Base-by-base conservation (phyloP, 2,329 filamentous ascomycete genomes). In the Venturia aucupariae region DNA sequence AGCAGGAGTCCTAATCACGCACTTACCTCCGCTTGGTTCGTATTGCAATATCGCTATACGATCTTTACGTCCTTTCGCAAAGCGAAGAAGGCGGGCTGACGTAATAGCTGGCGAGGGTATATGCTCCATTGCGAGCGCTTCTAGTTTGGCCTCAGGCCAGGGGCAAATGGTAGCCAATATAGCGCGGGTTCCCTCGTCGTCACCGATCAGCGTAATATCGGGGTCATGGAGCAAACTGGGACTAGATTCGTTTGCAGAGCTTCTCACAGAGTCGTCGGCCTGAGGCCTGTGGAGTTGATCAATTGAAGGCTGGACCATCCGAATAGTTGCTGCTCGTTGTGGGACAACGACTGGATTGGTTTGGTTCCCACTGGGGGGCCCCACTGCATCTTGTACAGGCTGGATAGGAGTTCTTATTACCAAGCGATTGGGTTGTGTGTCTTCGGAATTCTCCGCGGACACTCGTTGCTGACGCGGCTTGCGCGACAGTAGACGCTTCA, bases 31-130 rank as follows among this genome's bases (percentile, higher is more conserved):
- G 27, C 35, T 59, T n/a, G 35, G 35, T 22, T 61, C 32, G 38
- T 41, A 61, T n/a, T 30, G 60, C 13, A 61, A 17, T 35, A 61
- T 44, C 13, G 60, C 60, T 10, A 61, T 30, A 35, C 17, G 60
- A 22, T 61, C 24, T 15, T 61, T 61, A 8, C 38, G 32, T 3
- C 60, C 60, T 41, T 44, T 35, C 17, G 17, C 22, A 7, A 22
- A n/a, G 19, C 22, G 24, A 17, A 61, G 10, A n/a, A 46, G 1
- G 5, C 17, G 35, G 13, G 35, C 60, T 44, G 46, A 51, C 19
- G n/a, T 51, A 6, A 24, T 27, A 6, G 46, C 7, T 10, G 8
- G 13, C 24, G 46, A 22, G 10, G 46, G n/a, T 24, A 7, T n/a
- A 51, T 51, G 22, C 19, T 24, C 22, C n/a, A 51, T 51, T 2